phyloP scores from a whole-genome alignment of 768 basidiomycete genomes.

The Suillus hirtellus region DNA sequence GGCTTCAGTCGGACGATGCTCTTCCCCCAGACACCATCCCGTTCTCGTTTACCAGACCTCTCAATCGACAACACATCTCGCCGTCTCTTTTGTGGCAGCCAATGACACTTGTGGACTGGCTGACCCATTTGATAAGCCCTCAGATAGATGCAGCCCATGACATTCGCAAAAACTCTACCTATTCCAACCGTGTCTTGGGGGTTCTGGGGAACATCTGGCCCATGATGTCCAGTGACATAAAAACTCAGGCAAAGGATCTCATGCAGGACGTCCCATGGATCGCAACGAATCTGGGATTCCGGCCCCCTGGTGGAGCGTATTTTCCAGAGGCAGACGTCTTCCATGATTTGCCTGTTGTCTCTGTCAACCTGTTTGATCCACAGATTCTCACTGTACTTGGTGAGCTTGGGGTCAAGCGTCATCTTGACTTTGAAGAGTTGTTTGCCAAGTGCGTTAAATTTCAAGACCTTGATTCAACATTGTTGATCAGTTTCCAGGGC shows the following conservation, averaged over 20 bases:
- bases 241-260: conserved; percentile 47
- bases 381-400: conserved; percentile 61
- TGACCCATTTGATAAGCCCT: conserved; percentile 56
- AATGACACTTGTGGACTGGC: conserved; percentile 70
- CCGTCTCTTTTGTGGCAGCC: conserved; percentile 76
- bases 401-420: conserved; percentile 71
- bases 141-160: conserved; percentile 52
- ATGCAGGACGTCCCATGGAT: conserved; percentile 59
- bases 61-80: conserved; percentile 50
- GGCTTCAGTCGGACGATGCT: conserved; percentile 73
- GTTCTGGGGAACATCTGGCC: conserved; percentile 56
- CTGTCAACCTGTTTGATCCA: conserved; percentile 46
- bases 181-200: conserved; percentile 73
- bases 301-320: conserved; percentile 68
- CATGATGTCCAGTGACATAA: conserved; percentile 49
- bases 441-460: conserved; percentile 61
- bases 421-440: conserved; percentile 83
- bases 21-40: conserved; percentile 76
- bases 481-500: conserved; percentile 44
- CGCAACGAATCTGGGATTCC: conserved; percentile 74
- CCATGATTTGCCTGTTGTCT: conserved; percentile 76
- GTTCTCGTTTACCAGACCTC: conserved; percentile 54
- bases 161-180: conserved; percentile 57
- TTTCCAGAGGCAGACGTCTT: conserved; percentile 90
- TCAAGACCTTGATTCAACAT: background rate